Percentiles rank a stretch among this genome's conserved stretches.
Conservation (phyloP, 495 filamentous ascomycete species). For the Podospora tetraspora region DNA sequence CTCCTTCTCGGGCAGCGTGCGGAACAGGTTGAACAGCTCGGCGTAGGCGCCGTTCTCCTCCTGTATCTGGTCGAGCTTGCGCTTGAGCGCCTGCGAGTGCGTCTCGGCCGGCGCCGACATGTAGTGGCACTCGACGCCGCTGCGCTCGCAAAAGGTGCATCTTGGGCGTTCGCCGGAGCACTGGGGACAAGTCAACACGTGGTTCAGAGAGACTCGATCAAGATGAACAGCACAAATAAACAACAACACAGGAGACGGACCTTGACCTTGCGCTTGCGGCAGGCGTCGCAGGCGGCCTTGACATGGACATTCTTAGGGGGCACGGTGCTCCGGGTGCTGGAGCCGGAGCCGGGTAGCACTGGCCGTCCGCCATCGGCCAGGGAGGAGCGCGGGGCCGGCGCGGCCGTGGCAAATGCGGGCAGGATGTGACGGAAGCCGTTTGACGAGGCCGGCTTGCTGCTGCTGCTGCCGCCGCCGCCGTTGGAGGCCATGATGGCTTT, state of each 20-base stretch:
- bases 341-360: background rate
- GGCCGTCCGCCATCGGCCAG: background rate
- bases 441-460: background rate
- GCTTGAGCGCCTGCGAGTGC: conserved; percentile 28
- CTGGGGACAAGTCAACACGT: conserved; percentile 2
- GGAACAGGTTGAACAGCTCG: conserved; percentile 24
- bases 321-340: background rate
- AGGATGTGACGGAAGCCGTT: background rate
- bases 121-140: conserved; percentile 25
- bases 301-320: conserved; percentile 29
- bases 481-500: background rate
- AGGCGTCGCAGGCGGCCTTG: conserved; percentile 45
- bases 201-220: too few species aligned
- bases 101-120: conserved; percentile 26
- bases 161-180: conserved; percentile 28
- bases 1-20: conserved; percentile 16
- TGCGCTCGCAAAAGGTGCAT: conserved; percentile 25
- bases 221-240: background rate
- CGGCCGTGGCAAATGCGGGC: background rate
- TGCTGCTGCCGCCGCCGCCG: background rate
- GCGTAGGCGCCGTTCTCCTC: conserved; percentile 21
- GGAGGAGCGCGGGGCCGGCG: background rate
- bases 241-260: conserved; percentile 14
- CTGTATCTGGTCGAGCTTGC: conserved; percentile 26
- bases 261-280: conserved; percentile 47